Base-by-base conservation (phyloP, 2,329 filamentous ascomycete genomes). In the Nigrograna mackinnonii region DNA sequence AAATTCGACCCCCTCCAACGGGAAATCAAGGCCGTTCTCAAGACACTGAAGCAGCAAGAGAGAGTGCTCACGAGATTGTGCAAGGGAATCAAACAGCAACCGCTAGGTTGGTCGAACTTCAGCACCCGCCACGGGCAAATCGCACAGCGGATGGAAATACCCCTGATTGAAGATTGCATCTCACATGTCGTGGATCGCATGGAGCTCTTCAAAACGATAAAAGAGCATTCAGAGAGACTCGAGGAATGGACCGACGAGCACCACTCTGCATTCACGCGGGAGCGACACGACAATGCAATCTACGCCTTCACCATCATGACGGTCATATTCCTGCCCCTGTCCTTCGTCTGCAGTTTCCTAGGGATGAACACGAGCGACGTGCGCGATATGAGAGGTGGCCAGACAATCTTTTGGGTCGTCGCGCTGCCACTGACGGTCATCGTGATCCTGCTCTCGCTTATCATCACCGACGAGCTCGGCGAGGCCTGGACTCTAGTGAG, bases 361-460 rank as follows among this genome's bases (percentile, higher is more conserved):
- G 51, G 55, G 1, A 58, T 58, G 53, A 56, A 55, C 35, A 52
- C 43, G 1, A 13, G 22, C 4, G 51, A 50, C 18, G 46, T 58
- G 6, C 35, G 51, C 1, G 42, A 52, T 18, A 56, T 42, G 36
- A 6, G 40, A 2, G 35, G 20, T 14, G 24, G 21, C 7, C 53
- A 55, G 28, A 28, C n/a, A 2, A 28, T 51, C 11, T 58, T 55
- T 32, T 58, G 49, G 53, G 46, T 39, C n/a, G n/a, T n/a, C n/a
- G n/a, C n/a, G n/a, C n/a, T n/a, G n/a, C n/a, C n/a, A n/a, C n/a
- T n/a, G n/a, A n/a, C n/a, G n/a, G n/a, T n/a, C 1, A 35, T 43
- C 30, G 48, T 49, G 3, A 2, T 57, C 5, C 53, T 52, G 1
- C 39, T 56, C 1, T 50, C 44, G 33, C 17, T 35, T 19, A 19